Percentiles rank a stretch among this genome's conserved stretches.
These are phyloP conservation scores for Galerina marginata DNA, from an alignment of 768 basidiomycete species.

Conservation along the genomic window DNA sequence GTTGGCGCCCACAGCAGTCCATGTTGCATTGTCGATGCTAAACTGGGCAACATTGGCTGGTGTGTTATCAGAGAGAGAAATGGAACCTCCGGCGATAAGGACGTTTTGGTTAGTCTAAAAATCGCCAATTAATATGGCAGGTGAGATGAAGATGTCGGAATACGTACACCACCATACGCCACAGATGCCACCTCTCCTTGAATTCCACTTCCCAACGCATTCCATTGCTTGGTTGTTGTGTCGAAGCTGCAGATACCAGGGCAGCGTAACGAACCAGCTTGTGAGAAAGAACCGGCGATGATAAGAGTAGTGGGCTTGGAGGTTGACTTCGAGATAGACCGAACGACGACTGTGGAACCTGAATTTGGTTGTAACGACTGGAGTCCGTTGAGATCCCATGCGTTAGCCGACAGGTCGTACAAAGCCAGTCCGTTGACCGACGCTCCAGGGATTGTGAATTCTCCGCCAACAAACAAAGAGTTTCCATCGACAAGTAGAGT, in stretches of 20 bases:
- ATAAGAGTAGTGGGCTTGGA: constrained; percentile 68
- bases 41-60: constrained; percentile 77
- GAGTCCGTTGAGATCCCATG: constrained; percentile 64
- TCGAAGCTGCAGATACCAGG: constrained; percentile 82
- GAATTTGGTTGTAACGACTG: constrained; percentile 64
- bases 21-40: constrained; percentile 72
- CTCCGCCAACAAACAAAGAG: constrained; percentile 81
- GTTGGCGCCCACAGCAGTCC: constrained; percentile 69
- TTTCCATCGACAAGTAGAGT: constrained; percentile 76
- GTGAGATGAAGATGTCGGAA: constrained; percentile 5
- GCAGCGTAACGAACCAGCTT: constrained; percentile 78
- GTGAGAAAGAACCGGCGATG: constrained; percentile 87
- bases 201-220: constrained; percentile 76
- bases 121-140: constrained; percentile 14
- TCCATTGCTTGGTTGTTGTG: constrained; percentile 75
- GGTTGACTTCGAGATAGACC: constrained; percentile 68
- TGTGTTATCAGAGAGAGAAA: constrained; percentile 67
- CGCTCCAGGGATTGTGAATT: constrained; percentile 69
- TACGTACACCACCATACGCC: constrained; percentile 80
- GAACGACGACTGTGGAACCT: constrained; percentile 65
- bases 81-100: constrained; percentile 82
- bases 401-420: constrained; percentile 72
- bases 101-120: constrained; percentile 65
- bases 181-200: constrained; percentile 82
- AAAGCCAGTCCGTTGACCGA: constrained; percentile 73